Evolutionary conservation across 257 asterid genomes (phyloP).

Genomic region (Gynochthodes officinalis): DNA sequence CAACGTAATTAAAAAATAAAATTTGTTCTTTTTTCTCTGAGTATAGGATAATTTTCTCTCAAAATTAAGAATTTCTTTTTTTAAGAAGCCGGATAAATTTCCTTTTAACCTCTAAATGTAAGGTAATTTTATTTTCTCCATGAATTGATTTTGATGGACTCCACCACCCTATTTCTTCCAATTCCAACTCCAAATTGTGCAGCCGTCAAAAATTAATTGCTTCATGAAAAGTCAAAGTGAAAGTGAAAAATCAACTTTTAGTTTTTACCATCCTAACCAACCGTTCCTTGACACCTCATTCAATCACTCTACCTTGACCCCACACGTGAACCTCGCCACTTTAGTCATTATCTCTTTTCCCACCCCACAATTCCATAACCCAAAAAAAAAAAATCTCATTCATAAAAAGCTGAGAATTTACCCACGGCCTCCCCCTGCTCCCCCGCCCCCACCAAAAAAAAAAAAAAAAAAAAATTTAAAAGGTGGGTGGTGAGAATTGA

Average conservation of each 20-base stretch:
- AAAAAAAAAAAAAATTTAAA: not conserved
- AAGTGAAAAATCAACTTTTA: conserved; percentile 19
- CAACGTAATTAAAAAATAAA: no score
- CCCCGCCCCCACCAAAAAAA: no score
- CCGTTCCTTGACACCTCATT: conserved; percentile 21
- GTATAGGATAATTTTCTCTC: no score
- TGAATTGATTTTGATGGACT: not conserved
- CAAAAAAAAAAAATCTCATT: conserved; percentile 4
- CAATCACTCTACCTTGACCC: conserved; percentile 22
- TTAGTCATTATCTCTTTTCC: conserved; percentile 4
- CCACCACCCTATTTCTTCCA: no score
- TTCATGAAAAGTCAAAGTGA: conserved; percentile 17
- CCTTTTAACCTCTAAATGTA: no score
- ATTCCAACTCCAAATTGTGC: not conserved
- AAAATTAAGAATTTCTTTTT: no score
- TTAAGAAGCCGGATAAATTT: no score
- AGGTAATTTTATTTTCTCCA: no score
- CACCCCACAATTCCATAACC: not conserved
- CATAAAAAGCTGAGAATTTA: not conserved
- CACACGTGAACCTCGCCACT: conserved; percentile 21
- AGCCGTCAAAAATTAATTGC: conserved; percentile 19
- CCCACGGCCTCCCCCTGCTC: no score
- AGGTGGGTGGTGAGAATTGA: not conserved
- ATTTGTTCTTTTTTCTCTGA: no score
- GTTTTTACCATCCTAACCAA: conserved; percentile 16